Percentiles rank a stretch among this genome's conserved stretches.
Evolutionary conservation across 2,329 filamentous ascomycete species (phyloP).

Genomic region (Botryotinia narcissicola): DNA sequence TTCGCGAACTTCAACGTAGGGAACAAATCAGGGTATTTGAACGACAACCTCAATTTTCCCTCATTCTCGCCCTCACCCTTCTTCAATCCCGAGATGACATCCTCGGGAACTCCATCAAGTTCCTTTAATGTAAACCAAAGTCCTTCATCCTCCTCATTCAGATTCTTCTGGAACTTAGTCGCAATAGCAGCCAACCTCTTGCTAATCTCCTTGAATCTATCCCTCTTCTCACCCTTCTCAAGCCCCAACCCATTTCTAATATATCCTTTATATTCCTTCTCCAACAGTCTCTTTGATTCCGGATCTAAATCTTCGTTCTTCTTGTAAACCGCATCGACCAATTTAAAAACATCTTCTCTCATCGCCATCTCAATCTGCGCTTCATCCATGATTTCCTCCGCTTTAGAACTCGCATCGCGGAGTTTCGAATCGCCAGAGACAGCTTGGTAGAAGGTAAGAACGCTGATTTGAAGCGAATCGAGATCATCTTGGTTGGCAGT

Average conservation of each 20-base stretch:
- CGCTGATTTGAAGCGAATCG: constrained; percentile 57
- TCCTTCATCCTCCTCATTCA: constrained; percentile 80
- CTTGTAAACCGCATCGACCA: constrained; percentile 58
- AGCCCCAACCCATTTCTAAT: constrained; percentile 73
- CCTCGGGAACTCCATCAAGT: constrained; percentile 70
- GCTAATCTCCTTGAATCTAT: constrained; percentile 84
- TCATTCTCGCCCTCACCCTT: constrained; percentile 71
- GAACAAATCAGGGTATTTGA: constrained; percentile 82
- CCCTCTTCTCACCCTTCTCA: constrained; percentile 65
- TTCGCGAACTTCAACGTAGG: constrained; percentile 75
- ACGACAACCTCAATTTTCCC: constrained; percentile 70
- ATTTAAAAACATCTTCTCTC: constrained; percentile 75
- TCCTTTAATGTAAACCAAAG: constrained; percentile 75
- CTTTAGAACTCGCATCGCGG: constrained; percentile 72
- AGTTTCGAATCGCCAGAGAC: constrained; percentile 67
- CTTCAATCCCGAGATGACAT: constrained; percentile 64
- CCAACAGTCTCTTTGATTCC: constrained; percentile 69
- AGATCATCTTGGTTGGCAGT: constrained; percentile 72
- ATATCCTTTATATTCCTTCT: constrained; percentile 76
- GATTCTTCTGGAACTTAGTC: constrained; percentile 74
- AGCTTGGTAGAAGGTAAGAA: constrained; percentile 77
- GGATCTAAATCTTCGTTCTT: constrained; percentile 61
- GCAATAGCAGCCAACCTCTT: constrained; percentile 71
- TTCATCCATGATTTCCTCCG: constrained; percentile 72
- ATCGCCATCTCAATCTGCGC: constrained; percentile 76